A percentile compares a stretch with the other conserved stretches of the same genome.
phyloP scores from a whole-genome alignment of 371 early-diverging fungal species.

The Zancudomyces culisetae region DNA sequence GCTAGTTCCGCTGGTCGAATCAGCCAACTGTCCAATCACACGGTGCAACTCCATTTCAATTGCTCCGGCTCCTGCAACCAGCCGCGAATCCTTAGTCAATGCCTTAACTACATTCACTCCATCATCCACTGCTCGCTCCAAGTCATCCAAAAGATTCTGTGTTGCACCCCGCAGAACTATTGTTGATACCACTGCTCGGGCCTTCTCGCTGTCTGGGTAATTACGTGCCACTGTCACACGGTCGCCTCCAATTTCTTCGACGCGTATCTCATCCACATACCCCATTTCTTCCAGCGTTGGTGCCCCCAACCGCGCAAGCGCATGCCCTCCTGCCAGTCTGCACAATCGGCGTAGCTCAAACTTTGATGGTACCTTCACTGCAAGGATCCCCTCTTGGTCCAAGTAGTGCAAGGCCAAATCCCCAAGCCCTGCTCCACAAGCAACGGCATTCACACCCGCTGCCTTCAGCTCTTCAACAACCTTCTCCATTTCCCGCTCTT shows the following conservation, averaged over 20 bases:
- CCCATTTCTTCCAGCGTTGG: conserved; percentile 96
- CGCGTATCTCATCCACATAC: conserved; percentile 83
- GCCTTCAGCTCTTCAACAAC: conserved; percentile 63
- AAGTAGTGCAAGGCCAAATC: conserved; percentile 88
- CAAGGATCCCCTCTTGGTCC: conserved; percentile 79
- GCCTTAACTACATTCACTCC: conserved; percentile 95
- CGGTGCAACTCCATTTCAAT: conserved; percentile 83
- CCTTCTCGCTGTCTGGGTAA: conserved; percentile 9
- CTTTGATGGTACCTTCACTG: conserved; percentile 79
- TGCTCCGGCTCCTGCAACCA: conserved; percentile 92
- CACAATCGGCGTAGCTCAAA: conserved; percentile 91
- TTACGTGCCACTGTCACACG: conserved; percentile 92
- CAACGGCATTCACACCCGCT: conserved; percentile 83
- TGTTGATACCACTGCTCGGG: conserved; percentile 60
- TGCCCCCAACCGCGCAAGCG: conserved; percentile 77
- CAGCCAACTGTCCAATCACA: conserved; percentile 42
- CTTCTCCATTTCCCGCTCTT: conserved; percentile 55
- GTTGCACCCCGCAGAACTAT: conserved; percentile 96
- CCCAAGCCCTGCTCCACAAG: conserved; percentile 75
- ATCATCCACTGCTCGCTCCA: conserved; percentile 96
- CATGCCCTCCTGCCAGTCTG: conserved; percentile 82
- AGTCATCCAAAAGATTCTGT: conserved; percentile 90
- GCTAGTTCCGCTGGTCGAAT: conserved; percentile 83
- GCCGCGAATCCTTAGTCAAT: conserved; percentile 63
- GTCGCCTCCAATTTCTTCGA: conserved; percentile 92